Base-by-base conservation (phyloP, 352 stramenopile species). In the Thalassiosira allenii region DNA sequence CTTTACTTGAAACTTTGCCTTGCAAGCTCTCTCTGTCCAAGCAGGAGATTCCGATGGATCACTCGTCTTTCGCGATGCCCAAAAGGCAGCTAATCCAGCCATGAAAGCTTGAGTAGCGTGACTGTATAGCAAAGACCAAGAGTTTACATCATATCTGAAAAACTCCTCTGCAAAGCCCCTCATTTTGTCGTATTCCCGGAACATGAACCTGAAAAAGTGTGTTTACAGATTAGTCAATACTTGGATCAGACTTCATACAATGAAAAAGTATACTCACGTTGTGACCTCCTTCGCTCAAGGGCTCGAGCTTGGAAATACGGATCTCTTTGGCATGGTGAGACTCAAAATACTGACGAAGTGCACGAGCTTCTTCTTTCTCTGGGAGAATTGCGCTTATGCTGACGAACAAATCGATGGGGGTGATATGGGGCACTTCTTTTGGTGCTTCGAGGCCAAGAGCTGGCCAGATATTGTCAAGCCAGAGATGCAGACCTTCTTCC, bases 381-480 rank as follows among this genome's bases (percentile, higher is more conserved):
- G 44, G 58, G 12, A 88, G 22, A 11, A 91, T 66, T 12, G 75
- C 85, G 33, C 75, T 75, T 25, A 85, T 79, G 22, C 77, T 88
- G 69, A 83, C 87, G n/a, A 65, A 8, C 33, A 89, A 58, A 27
- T 88, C 76, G 1, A 83, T 69, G 30, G 85, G 81, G 9, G 29
- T 65, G 44, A 91, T 91, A 49, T 91, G 85, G 17, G 85, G 85
- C 30, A 91, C 85, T 78, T 91, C 85, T 47, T 43, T 63, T 22
- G 85, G 85, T 49, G 72, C 67, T 49, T 74, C 22, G 27, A 88
- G 68, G 20, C 76, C 72, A 12, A 91, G 49, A 33, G 75, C 75
- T 37, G 85, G 81, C 78, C 82, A 91, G 63, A 89, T 75, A n/a
- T 68, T 44, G 47, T 88, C 71, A 20, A 89, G 61, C 85, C 85